Base-by-base conservation (phyloP, 2,329 filamentous ascomycete species). In the Tolypocladium tropicale region DNA sequence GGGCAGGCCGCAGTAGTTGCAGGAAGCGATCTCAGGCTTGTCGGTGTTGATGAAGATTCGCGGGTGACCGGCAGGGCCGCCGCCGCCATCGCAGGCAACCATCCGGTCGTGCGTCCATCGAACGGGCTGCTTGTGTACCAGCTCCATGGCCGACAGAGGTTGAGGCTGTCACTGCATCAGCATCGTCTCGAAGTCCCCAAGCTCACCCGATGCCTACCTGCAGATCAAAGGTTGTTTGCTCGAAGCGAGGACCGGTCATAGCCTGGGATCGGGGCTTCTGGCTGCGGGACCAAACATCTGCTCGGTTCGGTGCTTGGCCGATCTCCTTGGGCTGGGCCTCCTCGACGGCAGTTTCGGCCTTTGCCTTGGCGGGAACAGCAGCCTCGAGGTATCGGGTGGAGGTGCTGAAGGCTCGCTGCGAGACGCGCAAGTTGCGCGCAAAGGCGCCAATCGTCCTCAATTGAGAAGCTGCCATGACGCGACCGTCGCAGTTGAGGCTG, bases 1-100 rank as follows among this genome's bases (percentile, higher is more conserved):
- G 65, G 94, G 94, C 63, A 94, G 72, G 54, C 94, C 94, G 71
- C 94, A 99, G 78, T 99, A 99, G 68, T 82, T 86, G 79, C 94
- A 99, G 70, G 79, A 78, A 73, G 84, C 83, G 66, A 99, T 96
- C 78, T 97, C 86, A 48, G 94, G 89, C 80, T 96, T 97, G 76
- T 99, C 94, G 63, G 89, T 86, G 76, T 99, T 99, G 82, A 99
- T 99, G 72, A 91, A 99, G 75, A 99, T 88, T 68, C 84, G 83
- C 53, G 94, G 94, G 73, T 99, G 94, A 48, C 94, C 94, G 55
- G 89, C 77, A 34, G 92, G 87, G 50, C 93, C 94, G 63, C 92
- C 92, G 57, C 93, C 94, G 57, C 94, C 94, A 67, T 97, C 92
- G 70, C 94, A 99, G 49, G 85, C 85, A 53, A 95, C 93, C 52